Conservation (phyloP, 192 early-diverging fungal genomes). For the Dispira parvispora region DNA sequence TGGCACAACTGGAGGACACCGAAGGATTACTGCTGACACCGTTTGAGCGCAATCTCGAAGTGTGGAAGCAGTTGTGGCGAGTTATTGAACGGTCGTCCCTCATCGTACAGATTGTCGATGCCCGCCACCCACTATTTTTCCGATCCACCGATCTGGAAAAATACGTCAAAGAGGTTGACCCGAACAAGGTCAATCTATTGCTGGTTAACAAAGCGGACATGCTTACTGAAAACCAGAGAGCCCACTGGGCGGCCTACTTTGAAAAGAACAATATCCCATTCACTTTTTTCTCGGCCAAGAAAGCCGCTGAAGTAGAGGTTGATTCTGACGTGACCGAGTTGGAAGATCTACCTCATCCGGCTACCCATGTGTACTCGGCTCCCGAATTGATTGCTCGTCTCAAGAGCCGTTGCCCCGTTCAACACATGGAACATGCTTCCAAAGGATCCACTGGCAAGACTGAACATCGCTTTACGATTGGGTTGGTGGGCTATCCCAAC, state of each 20-base stretch:
- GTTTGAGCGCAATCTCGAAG: conserved; percentile 95
- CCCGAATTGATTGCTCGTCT: conserved; percentile 53
- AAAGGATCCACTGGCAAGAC: conserved; percentile 17
- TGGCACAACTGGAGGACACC: conserved; percentile 79
- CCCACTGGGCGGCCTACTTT: conserved; percentile 83
- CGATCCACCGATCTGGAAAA: conserved; percentile 69
- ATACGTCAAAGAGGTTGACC: conserved; percentile 84
- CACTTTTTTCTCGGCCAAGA: conserved; percentile 85
- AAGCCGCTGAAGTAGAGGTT: conserved; percentile 60
- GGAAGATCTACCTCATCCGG: conserved; percentile 21
- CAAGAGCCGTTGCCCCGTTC: conserved; percentile 31
- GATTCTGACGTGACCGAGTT: conserved; percentile 27
- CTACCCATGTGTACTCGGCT: conserved; percentile 42
- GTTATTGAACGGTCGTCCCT: conserved; percentile 93
- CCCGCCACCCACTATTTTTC: conserved; percentile 88
- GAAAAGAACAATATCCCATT: conserved; percentile 63
- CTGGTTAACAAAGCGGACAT: conserved; percentile 99
- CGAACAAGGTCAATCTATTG: conserved; percentile 70
- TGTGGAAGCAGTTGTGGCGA: conserved; percentile 98
- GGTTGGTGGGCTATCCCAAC: conserved; percentile 98
- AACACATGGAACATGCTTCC: neutral
- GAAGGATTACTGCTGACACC: conserved; percentile 89
- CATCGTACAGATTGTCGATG: conserved; percentile 98
- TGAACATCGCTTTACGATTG: conserved; percentile 51
- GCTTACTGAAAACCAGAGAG: conserved; percentile 71